These are phyloP conservation scores for Talaromyces amestolkiae DNA, from an alignment of 2,329 filamentous ascomycete species.

Conservation along the genomic window DNA sequence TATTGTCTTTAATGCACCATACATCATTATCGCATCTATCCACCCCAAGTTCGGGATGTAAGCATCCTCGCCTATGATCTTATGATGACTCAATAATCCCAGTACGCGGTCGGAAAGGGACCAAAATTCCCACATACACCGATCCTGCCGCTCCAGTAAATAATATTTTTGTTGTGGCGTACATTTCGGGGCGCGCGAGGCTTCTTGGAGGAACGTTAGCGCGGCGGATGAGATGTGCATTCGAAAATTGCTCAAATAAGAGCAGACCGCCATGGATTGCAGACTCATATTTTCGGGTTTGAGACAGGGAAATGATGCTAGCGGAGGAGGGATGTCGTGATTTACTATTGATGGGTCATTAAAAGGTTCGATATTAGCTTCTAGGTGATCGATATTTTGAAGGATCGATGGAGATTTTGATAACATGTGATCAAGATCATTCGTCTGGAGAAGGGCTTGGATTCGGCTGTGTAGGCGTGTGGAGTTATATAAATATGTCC, in stretches of 20 bases:
- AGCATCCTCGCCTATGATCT: not conserved
- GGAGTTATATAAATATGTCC: not conserved
- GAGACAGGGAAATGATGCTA: not conserved
- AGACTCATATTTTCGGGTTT: not conserved
- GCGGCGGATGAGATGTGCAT: not conserved
- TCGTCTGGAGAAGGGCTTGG: not conserved
- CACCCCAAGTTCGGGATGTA: not conserved
- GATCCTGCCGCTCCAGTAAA: not conserved
- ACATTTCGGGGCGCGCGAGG: not conserved
- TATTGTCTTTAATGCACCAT: not conserved
- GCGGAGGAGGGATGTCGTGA: not conserved
- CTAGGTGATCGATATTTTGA: not conserved
- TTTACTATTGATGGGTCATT: not conserved
- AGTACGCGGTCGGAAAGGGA: not conserved
- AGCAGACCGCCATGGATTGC: not conserved
- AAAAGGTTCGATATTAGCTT: not conserved
- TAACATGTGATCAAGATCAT: not conserved
- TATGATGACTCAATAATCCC: not conserved
- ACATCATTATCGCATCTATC: not conserved
- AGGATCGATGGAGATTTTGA: not conserved
- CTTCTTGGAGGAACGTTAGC: not conserved
- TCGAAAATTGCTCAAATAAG: not conserved
- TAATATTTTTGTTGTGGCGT: not conserved
- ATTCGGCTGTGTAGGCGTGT: not conserved
- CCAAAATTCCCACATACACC: not conserved